phyloP scores from a whole-genome alignment of 805 yeast species.

The Candida cerambycidarum region DNA sequence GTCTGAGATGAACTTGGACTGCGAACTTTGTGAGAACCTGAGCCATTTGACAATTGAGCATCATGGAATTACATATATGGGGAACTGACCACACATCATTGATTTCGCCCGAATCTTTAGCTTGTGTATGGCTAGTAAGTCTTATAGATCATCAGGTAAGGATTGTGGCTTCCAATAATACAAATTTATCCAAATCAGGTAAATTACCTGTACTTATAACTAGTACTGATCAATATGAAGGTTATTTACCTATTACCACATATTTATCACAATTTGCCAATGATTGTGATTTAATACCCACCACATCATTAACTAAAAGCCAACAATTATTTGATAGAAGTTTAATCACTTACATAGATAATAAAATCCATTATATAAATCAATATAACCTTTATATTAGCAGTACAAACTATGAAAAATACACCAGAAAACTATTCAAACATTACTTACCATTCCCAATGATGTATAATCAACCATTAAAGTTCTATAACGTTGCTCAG shows the following conservation, averaged over 20 bases:
- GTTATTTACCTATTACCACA: slow-evolving; percentile 17
- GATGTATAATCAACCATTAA: slow-evolving; percentile 68
- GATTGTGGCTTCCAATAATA: slow-evolving; percentile 58
- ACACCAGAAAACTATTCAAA: slow-evolving; percentile 55
- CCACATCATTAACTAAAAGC: slow-evolving; percentile 13
- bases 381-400: slow-evolving; percentile 46
- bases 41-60: too few species aligned
- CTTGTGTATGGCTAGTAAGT: slow-evolving; percentile 43
- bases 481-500: slow-evolving; percentile 38
- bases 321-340: slow-evolving; percentile 44
- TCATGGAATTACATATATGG: slow-evolving; percentile 50
- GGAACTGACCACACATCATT: slow-evolving; percentile 45
- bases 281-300: slow-evolving; percentile 1
- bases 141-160: slow-evolving; percentile 19
- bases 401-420: slow-evolving; percentile 61
- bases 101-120: slow-evolving; percentile 54
- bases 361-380: slow-evolving; percentile 47
- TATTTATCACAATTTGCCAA: slow-evolving; percentile 7
- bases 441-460: slow-evolving; percentile 65
- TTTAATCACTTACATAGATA: slow-evolving; percentile 40
- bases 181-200: slow-evolving; percentile 50
- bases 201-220: slow-evolving; percentile 49
- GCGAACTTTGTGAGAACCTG: too few species aligned
- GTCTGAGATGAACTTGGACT: too few species aligned
- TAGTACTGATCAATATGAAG: slow-evolving; percentile 15